phyloP scores from a whole-genome alignment of 1,139 yeast genomes.

The Hemisphaericaspora xylanilytica region DNA sequence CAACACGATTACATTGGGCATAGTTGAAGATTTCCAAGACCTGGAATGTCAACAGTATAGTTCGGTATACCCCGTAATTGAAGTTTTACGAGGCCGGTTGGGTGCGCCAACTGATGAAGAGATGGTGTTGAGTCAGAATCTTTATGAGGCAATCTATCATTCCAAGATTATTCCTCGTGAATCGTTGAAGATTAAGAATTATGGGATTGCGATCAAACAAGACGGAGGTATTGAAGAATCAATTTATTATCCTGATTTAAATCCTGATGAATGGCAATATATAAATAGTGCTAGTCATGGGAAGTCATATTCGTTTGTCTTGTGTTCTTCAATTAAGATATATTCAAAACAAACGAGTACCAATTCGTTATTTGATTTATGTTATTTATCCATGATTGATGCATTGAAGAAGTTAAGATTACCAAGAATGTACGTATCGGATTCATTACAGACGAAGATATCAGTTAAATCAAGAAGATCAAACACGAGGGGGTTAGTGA shows the following conservation, averaged over 20 bases:
- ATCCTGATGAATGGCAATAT: slow-evolving; percentile 20
- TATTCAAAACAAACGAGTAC: slow-evolving; percentile 47
- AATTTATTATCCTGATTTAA: slow-evolving; percentile 40
- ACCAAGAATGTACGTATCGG: slow-evolving; percentile 67
- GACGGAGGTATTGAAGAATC: slow-evolving; percentile 20
- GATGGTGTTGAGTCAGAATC: slow-evolving; percentile 70
- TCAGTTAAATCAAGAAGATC: slow-evolving; percentile 48
- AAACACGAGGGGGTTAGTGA: slow-evolving; percentile 40
- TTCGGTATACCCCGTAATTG: slow-evolving; percentile 74
- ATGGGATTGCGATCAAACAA: slow-evolving; percentile 50
- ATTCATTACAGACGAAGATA: slow-evolving; percentile 46
- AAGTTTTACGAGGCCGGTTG: slow-evolving; percentile 68
- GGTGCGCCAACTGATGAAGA: slow-evolving; percentile 92
- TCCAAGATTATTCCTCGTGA: slow-evolving; percentile 50
- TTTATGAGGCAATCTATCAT: slow-evolving; percentile 59
- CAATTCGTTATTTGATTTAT: slow-evolving; percentile 78
- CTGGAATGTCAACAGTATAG: slow-evolving; percentile 23
- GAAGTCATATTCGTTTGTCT: slow-evolving; percentile 56
- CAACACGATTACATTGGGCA: slow-evolving; percentile 72
- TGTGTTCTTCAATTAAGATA: slow-evolving; percentile 74
- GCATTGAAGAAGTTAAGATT: slow-evolving; percentile 62
- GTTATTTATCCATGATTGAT: slow-evolving; percentile 65
- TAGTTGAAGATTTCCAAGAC: slow-evolving; percentile 47
- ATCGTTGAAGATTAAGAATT: slow-evolving; percentile 44
- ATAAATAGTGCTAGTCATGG: slow-evolving; percentile 16